Base-by-base conservation (phyloP, 2,329 filamentous ascomycete species). In the Penicillium digitatum region DNA sequence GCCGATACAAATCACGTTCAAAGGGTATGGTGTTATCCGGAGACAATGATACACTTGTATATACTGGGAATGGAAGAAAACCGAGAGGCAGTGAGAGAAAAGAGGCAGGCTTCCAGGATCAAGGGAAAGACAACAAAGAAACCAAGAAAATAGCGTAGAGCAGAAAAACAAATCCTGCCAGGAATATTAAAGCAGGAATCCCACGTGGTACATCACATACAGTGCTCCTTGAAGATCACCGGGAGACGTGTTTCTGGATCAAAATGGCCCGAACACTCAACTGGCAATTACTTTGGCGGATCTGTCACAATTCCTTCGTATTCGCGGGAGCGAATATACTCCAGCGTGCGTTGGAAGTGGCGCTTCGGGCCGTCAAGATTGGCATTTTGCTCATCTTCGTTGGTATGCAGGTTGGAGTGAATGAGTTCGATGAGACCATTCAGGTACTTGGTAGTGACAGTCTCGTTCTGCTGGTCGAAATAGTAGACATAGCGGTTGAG, bases 401-500 rank as follows among this genome's bases (percentile, higher is more conserved):
- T 94, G 54, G 88, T 91, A 62, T 87, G 87, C 31, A 99, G 81
- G 70, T 99, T 99, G 22, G 91, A 96, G 74, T 99, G 92, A 69
- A 99, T 97, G 60, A 99, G 84, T 76, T 99, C 94, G 69, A 99
- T 97, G 48, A 99, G 84, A 3, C 94, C 94, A 70, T 99, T 99
- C 60, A 99, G 83, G 72, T 97, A 99, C 76, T 97, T 97, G 3
- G 88, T 96, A 5, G 94, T 99, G 37, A 99, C 94, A 62, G 92
- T 92, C 76, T 99, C 94, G 74, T 99, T 99, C 71, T 96, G 90
- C 74, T 99, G 93, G 74, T 99, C 94, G 77, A 96, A 99, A 78
- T 97, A 99, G 75, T 99, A 99, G 50, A 97, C 92, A 72, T 99
- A 99, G 74, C 94, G 86, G 74, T 99, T 96, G 53, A 99, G 79